Evolutionary conservation across 169 alveolate genomes (phyloP), one percentile per base, ranked within the genome.

Genomic region (Toxoplasma gondii): DNA sequence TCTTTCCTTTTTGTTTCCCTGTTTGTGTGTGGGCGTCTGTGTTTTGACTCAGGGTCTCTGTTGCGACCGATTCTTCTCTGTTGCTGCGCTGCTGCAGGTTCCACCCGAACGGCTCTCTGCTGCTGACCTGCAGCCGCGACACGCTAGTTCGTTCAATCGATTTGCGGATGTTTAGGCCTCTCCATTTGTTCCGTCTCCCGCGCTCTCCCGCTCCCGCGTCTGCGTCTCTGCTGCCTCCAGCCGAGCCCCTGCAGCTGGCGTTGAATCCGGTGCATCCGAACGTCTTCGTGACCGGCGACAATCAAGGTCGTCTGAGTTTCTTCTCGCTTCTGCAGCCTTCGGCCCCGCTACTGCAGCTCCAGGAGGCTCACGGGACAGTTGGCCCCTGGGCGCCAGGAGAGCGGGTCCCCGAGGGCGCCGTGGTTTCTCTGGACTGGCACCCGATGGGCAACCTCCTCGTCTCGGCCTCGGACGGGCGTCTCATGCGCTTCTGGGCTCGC

Each of bases 371-470:
- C 53, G 94, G 97, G 19, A 83, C 96, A 70, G 92, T 95, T 39
- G 93, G 94, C 27, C 95, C 93, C 41, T 91, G 94, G 27, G 96
- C 91, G 53, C 90, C 90, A 38, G 19, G 24, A 34, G 90, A 38
- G 34, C 67, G 69, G 41, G 64, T 38, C 22, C 53, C 58, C 7
- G 90, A 82, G 36, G 95, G 96, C 53, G 94, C 96, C 43, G 96
- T 97, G 34, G 91, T 97, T 80, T 93, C 98, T 54, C 93, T 97
- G 94, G 98, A 96, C 88, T 98, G 98, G 98, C 98, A 98, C 88
- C 99, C 99, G 36, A 88, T 97, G 91, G 99, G 99, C 1, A 99
- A 98, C 92, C 83, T 98, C 95, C 97, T 98, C 82, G 98, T 98
- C 70, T 96, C 99, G 34, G 97, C 98, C 88, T 96, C 98, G 69